A percentile compares a stretch with the other conserved stretches of the same genome.
These are phyloP conservation scores for Scutellaria galericulata DNA, from an alignment of 257 asterid genomes.

Conservation along the genomic window DNA sequence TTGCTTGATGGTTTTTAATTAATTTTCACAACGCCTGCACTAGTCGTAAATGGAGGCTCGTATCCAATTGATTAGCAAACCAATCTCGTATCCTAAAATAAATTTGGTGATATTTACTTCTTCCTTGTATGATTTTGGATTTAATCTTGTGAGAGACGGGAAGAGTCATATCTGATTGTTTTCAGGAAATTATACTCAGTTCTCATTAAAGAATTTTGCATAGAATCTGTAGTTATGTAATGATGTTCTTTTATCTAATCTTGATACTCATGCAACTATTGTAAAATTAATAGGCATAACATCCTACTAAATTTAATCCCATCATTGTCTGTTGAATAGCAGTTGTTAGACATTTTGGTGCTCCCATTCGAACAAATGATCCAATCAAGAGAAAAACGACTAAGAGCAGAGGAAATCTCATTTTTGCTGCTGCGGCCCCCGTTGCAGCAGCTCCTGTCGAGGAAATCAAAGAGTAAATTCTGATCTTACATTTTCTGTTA, in stretches of 20 bases:
- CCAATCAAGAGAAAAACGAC: slow-evolving; percentile 42
- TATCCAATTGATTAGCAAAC: not conserved
- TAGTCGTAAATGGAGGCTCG: not conserved
- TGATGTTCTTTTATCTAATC: not conserved
- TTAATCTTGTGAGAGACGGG: too few species aligned
- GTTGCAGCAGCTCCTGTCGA: slow-evolving; percentile 53
- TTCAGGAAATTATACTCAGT: too few species aligned
- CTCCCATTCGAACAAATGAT: slow-evolving; percentile 38
- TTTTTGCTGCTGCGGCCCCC: slow-evolving; percentile 54
- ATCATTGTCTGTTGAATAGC: slow-evolving; percentile 26
- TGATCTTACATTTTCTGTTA: not conserved
- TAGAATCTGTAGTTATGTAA: not conserved
- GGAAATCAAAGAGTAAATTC: slow-evolving; percentile 71
- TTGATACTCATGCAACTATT: not conserved
- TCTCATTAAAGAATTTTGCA: not conserved
- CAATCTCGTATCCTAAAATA: not conserved
- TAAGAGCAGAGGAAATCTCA: slow-evolving; percentile 38
- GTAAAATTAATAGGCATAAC: not conserved
- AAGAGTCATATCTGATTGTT: too few species aligned
- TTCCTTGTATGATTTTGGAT: too few species aligned
- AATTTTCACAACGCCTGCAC: not conserved
- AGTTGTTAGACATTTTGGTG: slow-evolving; percentile 56
- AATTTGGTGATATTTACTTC: too few species aligned
- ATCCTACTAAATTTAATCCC: not conserved
- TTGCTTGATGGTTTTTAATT: not conserved